Conservation (phyloP, 1,139 yeast genomes). For the Suhomyces panamericanus region DNA sequence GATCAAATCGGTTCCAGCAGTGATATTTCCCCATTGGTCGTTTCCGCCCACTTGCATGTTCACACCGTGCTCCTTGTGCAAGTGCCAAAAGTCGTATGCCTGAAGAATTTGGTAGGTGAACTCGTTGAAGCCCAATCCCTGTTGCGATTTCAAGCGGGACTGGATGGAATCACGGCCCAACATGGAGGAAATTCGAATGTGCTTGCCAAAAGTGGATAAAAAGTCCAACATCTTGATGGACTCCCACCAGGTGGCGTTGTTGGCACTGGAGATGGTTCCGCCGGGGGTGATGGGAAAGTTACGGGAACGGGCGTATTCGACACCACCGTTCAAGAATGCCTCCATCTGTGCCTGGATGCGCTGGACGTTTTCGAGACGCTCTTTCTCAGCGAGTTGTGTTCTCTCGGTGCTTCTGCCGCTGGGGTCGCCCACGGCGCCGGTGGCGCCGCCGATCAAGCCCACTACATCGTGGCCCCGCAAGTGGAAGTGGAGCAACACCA, state of each 20-base stretch:
- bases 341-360: slow-evolving; percentile 63
- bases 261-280: slow-evolving; percentile 49
- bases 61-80: slow-evolving; percentile 61
- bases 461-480: slow-evolving; percentile 81
- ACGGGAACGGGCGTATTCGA: slow-evolving; percentile 59
- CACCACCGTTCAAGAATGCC: slow-evolving; percentile 60
- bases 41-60: slow-evolving; percentile 90
- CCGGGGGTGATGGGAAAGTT: slow-evolving; percentile 39
- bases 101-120: slow-evolving; percentile 90
- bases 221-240: slow-evolving; percentile 74
- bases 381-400: slow-evolving; percentile 49
- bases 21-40: slow-evolving; percentile 98
- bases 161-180: slow-evolving; percentile 85
- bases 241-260: slow-evolving; percentile 88
- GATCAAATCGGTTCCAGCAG: slow-evolving; percentile 91
- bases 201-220: slow-evolving; percentile 72
- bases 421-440: slow-evolving; percentile 96
- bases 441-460: slow-evolving; percentile 95
- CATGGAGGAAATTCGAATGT: slow-evolving; percentile 84
- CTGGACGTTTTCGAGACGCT: slow-evolving; percentile 57
- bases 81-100: slow-evolving; percentile 90
- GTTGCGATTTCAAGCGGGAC: slow-evolving; percentile 63
- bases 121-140: slow-evolving; percentile 90
- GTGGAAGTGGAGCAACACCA: slow-evolving; percentile 80
- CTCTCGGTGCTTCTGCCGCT: slow-evolving; percentile 87